phyloP scores from a whole-genome alignment of 1,139 yeast genomes.

The Pichia norvegensis region DNA sequence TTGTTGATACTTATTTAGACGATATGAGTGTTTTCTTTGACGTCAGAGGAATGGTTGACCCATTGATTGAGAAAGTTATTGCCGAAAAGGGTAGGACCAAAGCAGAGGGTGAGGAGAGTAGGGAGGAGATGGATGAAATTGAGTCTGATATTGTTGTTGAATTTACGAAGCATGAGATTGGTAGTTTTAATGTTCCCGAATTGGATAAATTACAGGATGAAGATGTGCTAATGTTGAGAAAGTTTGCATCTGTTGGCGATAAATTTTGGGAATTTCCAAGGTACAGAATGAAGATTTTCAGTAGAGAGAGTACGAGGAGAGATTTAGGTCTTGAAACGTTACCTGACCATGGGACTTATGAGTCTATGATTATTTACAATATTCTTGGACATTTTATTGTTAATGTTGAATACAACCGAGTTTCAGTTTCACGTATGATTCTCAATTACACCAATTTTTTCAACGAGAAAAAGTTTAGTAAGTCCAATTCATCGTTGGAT shows the following conservation, averaged over 20 bases:
- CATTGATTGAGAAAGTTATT: conserved; percentile 12
- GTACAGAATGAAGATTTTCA: conserved; percentile 57
- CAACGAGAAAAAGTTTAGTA: conserved; percentile 62
- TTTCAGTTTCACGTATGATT: conserved; percentile 79
- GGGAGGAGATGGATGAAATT: not conserved
- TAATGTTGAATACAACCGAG: conserved; percentile 80
- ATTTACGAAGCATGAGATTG: conserved; percentile 33
- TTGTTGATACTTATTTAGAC: conserved; percentile 10
- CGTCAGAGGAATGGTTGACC: conserved; percentile 12
- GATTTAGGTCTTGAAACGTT: conserved; percentile 54
- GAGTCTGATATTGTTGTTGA: not conserved
- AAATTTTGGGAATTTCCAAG: conserved; percentile 51
- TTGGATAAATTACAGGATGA: conserved; percentile 30
- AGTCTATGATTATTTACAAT: conserved; percentile 64
- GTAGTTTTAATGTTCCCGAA: conserved; percentile 42
- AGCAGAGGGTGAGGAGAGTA: conserved; percentile 4
- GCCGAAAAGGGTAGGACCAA: conserved; percentile 7
- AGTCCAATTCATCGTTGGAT: conserved; percentile 79
- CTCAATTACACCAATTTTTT: conserved; percentile 70
- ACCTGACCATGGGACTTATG: conserved; percentile 55
- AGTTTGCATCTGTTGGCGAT: conserved; percentile 31
- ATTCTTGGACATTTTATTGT: conserved; percentile 65
- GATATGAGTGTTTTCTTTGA: conserved; percentile 25
- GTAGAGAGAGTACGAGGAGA: conserved; percentile 27
- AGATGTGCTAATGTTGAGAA: conserved; percentile 26